phyloP scores from a whole-genome alignment of 768 basidiomycete species.

The Amanita pallidorosea region DNA sequence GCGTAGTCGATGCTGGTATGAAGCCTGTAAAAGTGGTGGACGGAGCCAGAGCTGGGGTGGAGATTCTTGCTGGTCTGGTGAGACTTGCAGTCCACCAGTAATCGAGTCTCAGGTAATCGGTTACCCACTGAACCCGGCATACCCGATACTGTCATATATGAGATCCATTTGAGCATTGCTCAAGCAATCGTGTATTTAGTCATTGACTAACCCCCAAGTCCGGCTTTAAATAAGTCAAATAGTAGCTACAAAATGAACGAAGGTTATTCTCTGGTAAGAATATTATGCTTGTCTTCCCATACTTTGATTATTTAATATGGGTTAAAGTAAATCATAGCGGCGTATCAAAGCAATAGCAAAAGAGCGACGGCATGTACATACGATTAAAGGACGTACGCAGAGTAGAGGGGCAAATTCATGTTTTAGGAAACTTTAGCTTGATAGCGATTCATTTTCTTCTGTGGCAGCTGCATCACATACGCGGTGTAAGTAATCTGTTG shows the following conservation, averaged over 20 bases:
- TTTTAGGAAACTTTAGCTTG: neutral
- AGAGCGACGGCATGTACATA: neutral
- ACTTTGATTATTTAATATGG: neutral
- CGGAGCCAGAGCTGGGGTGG: conserved; percentile 27
- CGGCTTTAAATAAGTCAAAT: neutral
- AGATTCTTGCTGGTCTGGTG: conserved; percentile 22
- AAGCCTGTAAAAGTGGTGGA: conserved; percentile 20
- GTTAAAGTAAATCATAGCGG: neutral
- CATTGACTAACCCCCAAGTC: neutral
- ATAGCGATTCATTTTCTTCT: neutral
- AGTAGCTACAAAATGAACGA: neutral
- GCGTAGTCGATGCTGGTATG: conserved; percentile 17
- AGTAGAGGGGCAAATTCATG: neutral
- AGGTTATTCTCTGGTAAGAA: neutral
- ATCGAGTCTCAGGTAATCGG: too few species aligned
- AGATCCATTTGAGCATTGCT: too few species aligned
- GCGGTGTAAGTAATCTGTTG: neutral
- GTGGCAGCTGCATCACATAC: neutral
- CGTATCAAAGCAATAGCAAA: neutral
- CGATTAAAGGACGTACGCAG: neutral
- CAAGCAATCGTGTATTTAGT: too few species aligned
- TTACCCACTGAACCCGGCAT: too few species aligned
- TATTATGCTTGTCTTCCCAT: neutral
- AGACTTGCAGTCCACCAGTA: too few species aligned
- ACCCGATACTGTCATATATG: too few species aligned